Conservation (phyloP, 2,329 filamentous ascomycete species). For the Neofusicoccum kwambonambiense region DNA sequence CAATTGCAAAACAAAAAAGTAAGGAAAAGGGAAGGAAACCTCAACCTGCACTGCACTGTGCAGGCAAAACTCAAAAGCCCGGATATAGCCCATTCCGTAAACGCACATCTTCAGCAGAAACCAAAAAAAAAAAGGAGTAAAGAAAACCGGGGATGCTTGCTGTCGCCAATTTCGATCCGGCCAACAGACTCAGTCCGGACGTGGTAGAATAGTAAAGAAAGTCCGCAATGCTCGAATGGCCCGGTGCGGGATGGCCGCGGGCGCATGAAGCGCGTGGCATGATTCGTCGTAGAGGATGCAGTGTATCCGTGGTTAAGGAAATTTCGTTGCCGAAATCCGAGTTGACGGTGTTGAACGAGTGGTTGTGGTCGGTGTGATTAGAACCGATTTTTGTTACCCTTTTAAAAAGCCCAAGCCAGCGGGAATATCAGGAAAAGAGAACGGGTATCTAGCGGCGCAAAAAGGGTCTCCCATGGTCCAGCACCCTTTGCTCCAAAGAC, state of each 20-base stretch:
- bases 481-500: constrained; percentile 10
- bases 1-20: background rate
- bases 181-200: background rate
- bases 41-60: background rate
- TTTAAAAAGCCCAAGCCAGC: constrained; percentile 18
- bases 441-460: constrained; percentile 19
- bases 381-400: constrained; percentile 13
- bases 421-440: constrained; percentile 15
- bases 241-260: background rate
- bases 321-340: constrained; percentile 6
- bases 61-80: constrained; percentile 9
- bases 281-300: constrained; percentile 13
- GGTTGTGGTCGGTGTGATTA: constrained; percentile 13
- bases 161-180: background rate
- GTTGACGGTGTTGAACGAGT: constrained; percentile 7
- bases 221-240: constrained; percentile 3
- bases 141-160: background rate
- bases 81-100: constrained; percentile 14
- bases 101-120: constrained; percentile 13
- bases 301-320: constrained; percentile 1
- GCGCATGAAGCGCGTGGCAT: constrained; percentile 7
- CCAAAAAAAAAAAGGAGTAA: background rate
- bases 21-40: background rate
- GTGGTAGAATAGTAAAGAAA: background rate
- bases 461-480: constrained; percentile 3